Evolutionary conservation across 2,329 filamentous ascomycete genomes (phyloP).

Genomic region (Paecilomyces sp.): DNA sequence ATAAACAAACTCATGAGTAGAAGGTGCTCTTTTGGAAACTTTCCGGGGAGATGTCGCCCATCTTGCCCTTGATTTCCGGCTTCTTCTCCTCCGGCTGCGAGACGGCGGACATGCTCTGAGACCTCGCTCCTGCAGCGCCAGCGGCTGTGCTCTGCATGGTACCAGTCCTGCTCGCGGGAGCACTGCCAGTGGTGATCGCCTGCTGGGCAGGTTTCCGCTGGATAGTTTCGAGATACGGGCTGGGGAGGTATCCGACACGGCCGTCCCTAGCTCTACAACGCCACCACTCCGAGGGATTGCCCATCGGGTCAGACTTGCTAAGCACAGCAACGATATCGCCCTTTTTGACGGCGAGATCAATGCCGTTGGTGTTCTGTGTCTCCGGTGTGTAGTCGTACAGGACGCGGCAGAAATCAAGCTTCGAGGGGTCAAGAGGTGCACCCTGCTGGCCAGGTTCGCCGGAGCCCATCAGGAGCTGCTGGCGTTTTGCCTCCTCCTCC

Average conservation of each 20-base stretch:
- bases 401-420: conserved; percentile 93
- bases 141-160: conserved; percentile 39
- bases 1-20: conserved; percentile 48
- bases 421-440: conserved; percentile 67
- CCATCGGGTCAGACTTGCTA: conserved; percentile 84
- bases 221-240: conserved; percentile 78
- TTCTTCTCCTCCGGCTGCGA: conserved; percentile 28
- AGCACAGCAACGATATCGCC: conserved; percentile 93
- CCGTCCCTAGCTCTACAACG: conserved; percentile 85
- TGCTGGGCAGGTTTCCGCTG: conserved; percentile 45
- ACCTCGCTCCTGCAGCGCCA: conserved; percentile 13
- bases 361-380: conserved; percentile 53
- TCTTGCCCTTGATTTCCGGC: conserved; percentile 51
- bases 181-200: conserved; percentile 33
- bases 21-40: conserved; percentile 66
- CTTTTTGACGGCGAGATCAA: conserved; percentile 89
- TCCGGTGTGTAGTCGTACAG: conserved; percentile 91
- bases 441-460: conserved; percentile 34
- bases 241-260: conserved; percentile 82
- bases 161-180: conserved; percentile 44
- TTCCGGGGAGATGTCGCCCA: conserved; percentile 58
- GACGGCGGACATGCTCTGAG: conserved; percentile 25
- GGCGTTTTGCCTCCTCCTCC: conserved; percentile 61
- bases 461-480: conserved; percentile 47
- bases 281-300: conserved; percentile 96